phyloP scores from a whole-genome alignment of 2,329 filamentous ascomycete species.

The Saccharata proteae region DNA sequence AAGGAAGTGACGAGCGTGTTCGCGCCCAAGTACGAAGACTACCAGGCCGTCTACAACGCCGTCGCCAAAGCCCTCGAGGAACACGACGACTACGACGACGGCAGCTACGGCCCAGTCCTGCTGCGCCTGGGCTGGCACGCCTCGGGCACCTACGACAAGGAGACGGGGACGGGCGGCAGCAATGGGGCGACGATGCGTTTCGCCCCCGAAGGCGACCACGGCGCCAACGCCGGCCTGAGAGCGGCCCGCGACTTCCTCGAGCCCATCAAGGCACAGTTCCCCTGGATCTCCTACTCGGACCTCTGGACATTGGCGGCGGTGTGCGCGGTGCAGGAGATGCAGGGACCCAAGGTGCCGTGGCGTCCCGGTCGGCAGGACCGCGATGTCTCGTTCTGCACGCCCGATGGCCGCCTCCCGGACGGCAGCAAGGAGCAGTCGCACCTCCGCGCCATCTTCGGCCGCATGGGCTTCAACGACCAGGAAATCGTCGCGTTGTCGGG shows the following conservation, averaged over 20 bases:
- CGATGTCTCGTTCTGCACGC: conserved; percentile 76
- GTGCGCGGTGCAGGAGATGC: conserved; percentile 85
- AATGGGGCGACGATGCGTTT: conserved; percentile 98
- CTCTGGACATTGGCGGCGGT: conserved; percentile 89
- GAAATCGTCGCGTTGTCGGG: conserved; percentile 90
- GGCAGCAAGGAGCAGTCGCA: conserved; percentile 66
- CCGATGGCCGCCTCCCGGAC: conserved; percentile 83
- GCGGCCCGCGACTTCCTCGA: conserved; percentile 84
- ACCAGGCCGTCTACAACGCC: conserved; percentile 88
- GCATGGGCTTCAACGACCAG: conserved; percentile 96
- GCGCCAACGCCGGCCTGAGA: conserved; percentile 84
- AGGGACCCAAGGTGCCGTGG: conserved; percentile 78
- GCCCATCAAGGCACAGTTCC: conserved; percentile 80
- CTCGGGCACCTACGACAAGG: conserved; percentile 82
- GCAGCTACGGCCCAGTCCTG: conserved; percentile 86
- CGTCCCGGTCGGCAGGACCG: conserved; percentile 72
- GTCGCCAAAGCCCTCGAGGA: conserved; percentile 71
- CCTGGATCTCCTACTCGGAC: conserved; percentile 94
- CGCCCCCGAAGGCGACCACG: conserved; percentile 74
- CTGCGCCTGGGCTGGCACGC: conserved; percentile 89
- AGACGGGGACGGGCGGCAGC: conserved; percentile 79
- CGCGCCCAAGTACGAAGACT: conserved; percentile 70
- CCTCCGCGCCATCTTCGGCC: conserved; percentile 82
- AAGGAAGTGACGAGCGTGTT: conserved; percentile 39
- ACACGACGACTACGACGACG: conserved; percentile 91